Evolutionary conservation across 1,284 basidiomycete species (phyloP), one percentile per base, ranked within the genome.

Genomic region (Rhodotorula sp.): DNA sequence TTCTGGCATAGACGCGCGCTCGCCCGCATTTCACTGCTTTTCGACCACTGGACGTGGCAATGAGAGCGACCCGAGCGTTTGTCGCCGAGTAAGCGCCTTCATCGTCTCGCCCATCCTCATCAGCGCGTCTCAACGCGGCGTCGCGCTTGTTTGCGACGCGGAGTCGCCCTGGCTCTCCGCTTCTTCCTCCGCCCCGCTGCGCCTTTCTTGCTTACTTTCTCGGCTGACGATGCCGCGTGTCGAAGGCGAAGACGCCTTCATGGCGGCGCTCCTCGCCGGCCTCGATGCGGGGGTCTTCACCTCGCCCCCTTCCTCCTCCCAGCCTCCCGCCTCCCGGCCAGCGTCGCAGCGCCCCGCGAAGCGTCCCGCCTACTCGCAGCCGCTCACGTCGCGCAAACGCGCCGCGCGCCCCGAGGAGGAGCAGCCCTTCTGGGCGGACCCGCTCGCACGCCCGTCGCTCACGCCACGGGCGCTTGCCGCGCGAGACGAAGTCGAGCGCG

Each of bases 201-300:
- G 19, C 32, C 3, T n/a, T 19, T 57, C 63, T 64, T 57, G 63
- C 46, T 57, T 64, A 57, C 25, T 15, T 7, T 8, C 3, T 8
- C 21, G 10, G 22, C 53, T n/a, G 13, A 27, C 21, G 13, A 71
- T 71, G 70, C 62, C 62, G 0, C 46, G 46, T 3, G 48, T 64
- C 36, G 32, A 21, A 3, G 84, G 84, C 50, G 86, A 86, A 67
- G 82, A 82, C 17, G 82, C 73, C 2, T 87, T 87, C 78, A 83
- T 88, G 83, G 79, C 82, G 32, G 80, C 77, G 53, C 77, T 88
- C 2, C 77, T 88, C 39, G 79, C 81, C 3, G 85, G 83, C 34
- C 76, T 87, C 59, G 85, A 86, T 48, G 51, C n/a, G 17, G 50
- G 46, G 3, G 25, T 19, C 56, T 36, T 61, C 32, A 29, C 29